phyloP scores from a whole-genome alignment of 176 grass and related monocot genomes.

The Phragmites australis region DNA sequence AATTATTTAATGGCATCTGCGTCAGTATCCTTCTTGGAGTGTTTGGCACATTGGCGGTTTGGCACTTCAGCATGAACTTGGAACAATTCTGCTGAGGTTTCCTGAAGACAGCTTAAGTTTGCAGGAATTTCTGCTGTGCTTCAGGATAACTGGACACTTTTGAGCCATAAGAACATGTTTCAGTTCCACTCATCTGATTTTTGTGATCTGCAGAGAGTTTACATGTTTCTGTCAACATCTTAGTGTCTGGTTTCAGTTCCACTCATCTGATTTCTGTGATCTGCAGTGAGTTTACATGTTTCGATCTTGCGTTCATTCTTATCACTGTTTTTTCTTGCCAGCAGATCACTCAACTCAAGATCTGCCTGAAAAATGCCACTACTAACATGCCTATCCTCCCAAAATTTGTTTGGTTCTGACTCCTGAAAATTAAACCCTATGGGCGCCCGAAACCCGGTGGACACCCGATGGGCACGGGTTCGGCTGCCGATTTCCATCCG shows the following conservation, averaged over 20 bases:
- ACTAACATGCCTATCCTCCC: constrained; percentile 34
- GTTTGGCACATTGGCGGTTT: no score
- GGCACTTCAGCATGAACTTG: constrained; percentile 29
- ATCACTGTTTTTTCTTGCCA: constrained; percentile 25
- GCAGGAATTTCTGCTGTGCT: constrained; percentile 37
- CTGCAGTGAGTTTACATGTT: constrained; percentile 7
- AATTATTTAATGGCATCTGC: no score
- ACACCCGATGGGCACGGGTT: no score
- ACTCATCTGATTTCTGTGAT: constrained; percentile 29
- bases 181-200: constrained; percentile 36
- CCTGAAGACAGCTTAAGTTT: constrained; percentile 33
- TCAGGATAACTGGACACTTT: constrained; percentile 43
- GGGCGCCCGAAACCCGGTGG: no score
- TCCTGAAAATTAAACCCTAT: constrained; percentile 44
- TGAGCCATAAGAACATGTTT: constrained; percentile 34
- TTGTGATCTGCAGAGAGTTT: constrained; percentile 20
- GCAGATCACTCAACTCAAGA: constrained; percentile 35
- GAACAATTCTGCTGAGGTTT: constrained; percentile 36
- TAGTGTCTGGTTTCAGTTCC: constrained; percentile 44
- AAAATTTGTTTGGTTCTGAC: constrained; percentile 29
- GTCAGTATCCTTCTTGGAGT: no score
- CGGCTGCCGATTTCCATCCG: no score
- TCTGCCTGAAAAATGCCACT: constrained; percentile 29
- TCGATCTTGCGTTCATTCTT: constrained; percentile 33
- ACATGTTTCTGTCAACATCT: constrained; percentile 33